Conservation (phyloP, 805 yeast species). For the Osmozyma mogii region DNA sequence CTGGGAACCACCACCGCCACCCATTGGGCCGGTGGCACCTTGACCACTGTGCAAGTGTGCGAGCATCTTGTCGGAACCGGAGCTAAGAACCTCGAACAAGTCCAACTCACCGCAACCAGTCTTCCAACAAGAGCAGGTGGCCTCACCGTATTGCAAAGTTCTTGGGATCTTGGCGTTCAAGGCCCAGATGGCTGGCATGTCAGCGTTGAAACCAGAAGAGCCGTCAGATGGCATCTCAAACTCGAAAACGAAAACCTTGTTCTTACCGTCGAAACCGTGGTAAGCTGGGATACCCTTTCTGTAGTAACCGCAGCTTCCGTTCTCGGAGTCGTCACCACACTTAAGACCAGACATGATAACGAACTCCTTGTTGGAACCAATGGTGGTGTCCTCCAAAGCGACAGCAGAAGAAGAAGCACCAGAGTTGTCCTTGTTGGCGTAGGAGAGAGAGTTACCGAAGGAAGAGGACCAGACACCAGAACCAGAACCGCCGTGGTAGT, state of each 20-base stretch:
- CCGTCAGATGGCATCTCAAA: conserved; percentile 81
- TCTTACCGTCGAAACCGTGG: conserved; percentile 83
- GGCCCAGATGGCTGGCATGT: conserved; percentile 98
- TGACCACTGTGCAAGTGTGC: conserved; percentile 81
- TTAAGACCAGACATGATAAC: conserved; percentile 69
- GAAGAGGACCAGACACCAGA: conserved; percentile 83
- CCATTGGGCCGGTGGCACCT: conserved; percentile 45
- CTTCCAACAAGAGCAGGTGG: conserved; percentile 89
- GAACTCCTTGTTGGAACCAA: conserved; percentile 71
- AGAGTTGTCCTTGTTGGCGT: conserved; percentile 68
- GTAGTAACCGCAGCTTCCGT: conserved; percentile 73
- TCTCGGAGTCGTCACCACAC: conserved; percentile 34
- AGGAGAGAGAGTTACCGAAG: conserved; percentile 91
- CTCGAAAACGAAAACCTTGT: conserved; percentile 87
- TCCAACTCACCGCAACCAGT: conserved; percentile 98
- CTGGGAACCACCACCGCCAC: conserved; percentile 80
- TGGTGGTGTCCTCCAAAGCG: conserved; percentile 58
- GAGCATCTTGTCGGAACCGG: conserved; percentile 70
- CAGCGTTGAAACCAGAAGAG: conserved; percentile 47
- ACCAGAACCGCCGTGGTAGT: conserved; percentile 81
- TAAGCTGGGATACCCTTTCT: conserved; percentile 83
- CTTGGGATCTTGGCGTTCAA: conserved; percentile 95
- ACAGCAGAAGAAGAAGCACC: conserved; percentile 63
- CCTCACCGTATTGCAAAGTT: conserved; percentile 84
- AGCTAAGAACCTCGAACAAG: conserved; percentile 76